Conservation (phyloP, 2,329 filamentous ascomycete species). For the Waltergamsia citrina region DNA sequence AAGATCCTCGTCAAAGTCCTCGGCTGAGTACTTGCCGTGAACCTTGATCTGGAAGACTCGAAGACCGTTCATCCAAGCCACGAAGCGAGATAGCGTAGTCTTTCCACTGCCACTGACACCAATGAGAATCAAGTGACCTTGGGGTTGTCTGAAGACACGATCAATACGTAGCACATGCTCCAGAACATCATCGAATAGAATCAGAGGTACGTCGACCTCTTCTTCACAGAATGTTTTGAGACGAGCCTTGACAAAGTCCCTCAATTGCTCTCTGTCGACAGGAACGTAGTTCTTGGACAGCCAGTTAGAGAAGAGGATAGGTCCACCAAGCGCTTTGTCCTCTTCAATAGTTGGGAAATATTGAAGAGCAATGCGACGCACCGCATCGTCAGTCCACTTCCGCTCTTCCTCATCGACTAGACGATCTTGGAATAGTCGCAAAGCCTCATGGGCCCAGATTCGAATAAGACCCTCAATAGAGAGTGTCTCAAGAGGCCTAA, state of each 20-base stretch:
- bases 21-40: constrained; percentile 93
- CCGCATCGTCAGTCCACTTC: constrained; percentile 85
- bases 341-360: constrained; percentile 96
- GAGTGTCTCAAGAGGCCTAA: constrained; percentile 80
- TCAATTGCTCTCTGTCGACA: constrained; percentile 86
- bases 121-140: constrained; percentile 96
- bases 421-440: constrained; percentile 94
- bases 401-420: constrained; percentile 90
- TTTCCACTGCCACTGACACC: constrained; percentile 98
- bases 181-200: constrained; percentile 98
- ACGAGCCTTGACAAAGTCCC: constrained; percentile 95
- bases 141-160: constrained; percentile 94
- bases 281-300: constrained; percentile 97
- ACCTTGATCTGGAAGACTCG: constrained; percentile 99
- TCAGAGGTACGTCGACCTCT: constrained; percentile 95
- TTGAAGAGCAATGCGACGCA: constrained; percentile 77
- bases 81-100: constrained; percentile 93
- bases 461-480: constrained; percentile 85
- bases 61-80: constrained; percentile 99
- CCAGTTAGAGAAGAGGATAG: constrained; percentile 99
- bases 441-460: constrained; percentile 96
- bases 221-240: constrained; percentile 98
- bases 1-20: constrained; percentile 97
- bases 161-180: constrained; percentile 98
- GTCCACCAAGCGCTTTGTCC: constrained; percentile 76